Base-by-base conservation (phyloP, 192 early-diverging fungal species). In the Podila epicladia region DNA sequence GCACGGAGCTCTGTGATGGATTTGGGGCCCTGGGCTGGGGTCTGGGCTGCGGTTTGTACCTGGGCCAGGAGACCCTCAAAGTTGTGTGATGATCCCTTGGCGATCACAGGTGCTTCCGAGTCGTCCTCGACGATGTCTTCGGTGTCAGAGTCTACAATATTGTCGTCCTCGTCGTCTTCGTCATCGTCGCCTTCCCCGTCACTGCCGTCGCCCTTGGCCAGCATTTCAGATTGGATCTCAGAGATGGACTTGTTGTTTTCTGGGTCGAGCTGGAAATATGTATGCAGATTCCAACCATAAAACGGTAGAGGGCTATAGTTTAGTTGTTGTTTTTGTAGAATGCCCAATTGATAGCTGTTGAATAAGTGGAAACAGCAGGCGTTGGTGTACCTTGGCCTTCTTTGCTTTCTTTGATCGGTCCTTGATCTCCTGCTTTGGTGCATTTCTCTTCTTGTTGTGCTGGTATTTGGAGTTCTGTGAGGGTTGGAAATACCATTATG, bases 361-460 rank as follows among this genome's bases (percentile, higher is more conserved):
- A n/a, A 53, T 62, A 19, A 6, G 9, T 15, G 45, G 26, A 17
- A n/a, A 33, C 1, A 67, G 24, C 28, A 29, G 33, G 31, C 51
- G 41, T 50, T 55, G 28, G 24, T 28, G 49, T 65, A 93, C 91
- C 89, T 97, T 96, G 72, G 87, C 86, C 82, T 92, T 93, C 67
- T 95, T 95, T n/a, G 92, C 92, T 65, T 90, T 91, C 78, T 93
- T 94, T 65, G 91, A 89, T 32, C 90, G 89, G 62, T 96, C 92
- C 64, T 95, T 96, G 55, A 94, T 84, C 9, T 82, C 90, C 75
- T 94, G 91, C 71, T 95, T 94, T 31, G 92, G 90, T 22, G 91
- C 90, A 64, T 84, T 87, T 67, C 93, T 92, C 80, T 94, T 93
- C 85, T 98, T 97, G 71, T 93, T 95, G 71, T 95, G 91, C 82